A percentile compares a stretch with the other conserved stretches of the same genome.
These are phyloP conservation scores for Jatropha curcas DNA, from an alignment of 345 rosid species.

Conservation along the genomic window DNA sequence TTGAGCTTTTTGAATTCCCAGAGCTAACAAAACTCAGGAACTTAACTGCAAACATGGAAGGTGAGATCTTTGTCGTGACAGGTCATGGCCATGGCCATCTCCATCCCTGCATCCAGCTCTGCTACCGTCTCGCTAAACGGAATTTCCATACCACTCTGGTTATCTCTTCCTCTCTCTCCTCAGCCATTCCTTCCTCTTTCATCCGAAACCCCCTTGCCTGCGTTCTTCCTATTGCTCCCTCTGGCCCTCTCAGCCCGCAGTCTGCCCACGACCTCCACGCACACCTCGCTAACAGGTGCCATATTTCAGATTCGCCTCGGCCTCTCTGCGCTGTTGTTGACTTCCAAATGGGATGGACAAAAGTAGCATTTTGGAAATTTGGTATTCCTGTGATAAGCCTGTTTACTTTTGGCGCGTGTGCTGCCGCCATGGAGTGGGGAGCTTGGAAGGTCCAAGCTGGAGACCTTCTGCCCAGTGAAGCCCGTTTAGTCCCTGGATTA, in stretches of 20 bases:
- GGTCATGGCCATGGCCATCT: conserved; percentile 35
- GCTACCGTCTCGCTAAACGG: conserved; percentile 23
- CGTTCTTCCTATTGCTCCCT: conserved; percentile 16
- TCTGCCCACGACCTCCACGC: conserved; percentile 29
- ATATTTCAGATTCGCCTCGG: conserved; percentile 1
- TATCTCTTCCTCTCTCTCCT: conserved; percentile 27
- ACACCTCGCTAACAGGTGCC: conserved; percentile 14
- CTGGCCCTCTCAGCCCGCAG: conserved; percentile 5
- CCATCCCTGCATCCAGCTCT: conserved; percentile 37
- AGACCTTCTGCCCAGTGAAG: conserved; percentile 39
- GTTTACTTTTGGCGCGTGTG: conserved; percentile 51
- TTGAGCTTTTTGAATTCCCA: no score
- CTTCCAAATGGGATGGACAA: conserved; percentile 42
- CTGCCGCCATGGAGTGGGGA: conserved; percentile 48
- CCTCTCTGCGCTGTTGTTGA: conserved; percentile 47
- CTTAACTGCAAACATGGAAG: conserved; percentile 3
- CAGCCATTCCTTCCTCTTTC: conserved; percentile 29
- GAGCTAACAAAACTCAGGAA: no score
- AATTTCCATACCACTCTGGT: conserved; percentile 23
- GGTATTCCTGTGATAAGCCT: conserved; percentile 36
- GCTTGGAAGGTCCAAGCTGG: conserved; percentile 37
- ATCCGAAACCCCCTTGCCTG: conserved; percentile 15
- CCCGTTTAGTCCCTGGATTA: conserved; percentile 38
- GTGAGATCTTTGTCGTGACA: conserved; percentile 30
- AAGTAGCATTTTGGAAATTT: conserved; percentile 26